Conservation (phyloP, 2,329 filamentous ascomycete genomes). For the Coleophoma cylindrospora region DNA sequence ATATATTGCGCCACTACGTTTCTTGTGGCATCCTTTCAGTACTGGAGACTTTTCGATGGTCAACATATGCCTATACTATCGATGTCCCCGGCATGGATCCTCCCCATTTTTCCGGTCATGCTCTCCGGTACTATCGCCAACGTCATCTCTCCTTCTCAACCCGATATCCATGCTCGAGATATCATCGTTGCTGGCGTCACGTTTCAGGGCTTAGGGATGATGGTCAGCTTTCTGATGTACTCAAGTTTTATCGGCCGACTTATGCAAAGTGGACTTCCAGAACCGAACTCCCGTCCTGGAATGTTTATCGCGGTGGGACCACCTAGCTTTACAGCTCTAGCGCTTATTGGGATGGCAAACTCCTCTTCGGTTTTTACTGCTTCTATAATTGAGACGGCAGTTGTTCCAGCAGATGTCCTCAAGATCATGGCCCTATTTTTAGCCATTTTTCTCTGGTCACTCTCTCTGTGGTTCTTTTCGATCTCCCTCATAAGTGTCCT, state of each 20-base stretch:
- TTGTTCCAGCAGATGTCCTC: conserved; percentile 29
- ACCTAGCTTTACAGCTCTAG: conserved; percentile 65
- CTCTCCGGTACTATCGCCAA: conserved; percentile 65
- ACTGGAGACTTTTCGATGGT: conserved; percentile 56
- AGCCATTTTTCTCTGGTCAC: conserved; percentile 59
- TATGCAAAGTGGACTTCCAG: conserved; percentile 53
- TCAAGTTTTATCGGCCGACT: conserved; percentile 66
- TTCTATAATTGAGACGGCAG: conserved; percentile 30
- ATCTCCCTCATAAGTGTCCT: conserved; percentile 32
- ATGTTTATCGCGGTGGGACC: conserved; percentile 76
- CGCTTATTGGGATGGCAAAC: conserved; percentile 62
- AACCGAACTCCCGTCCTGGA: conserved; percentile 59
- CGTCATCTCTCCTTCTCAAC: conserved; percentile 58
- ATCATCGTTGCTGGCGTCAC: conserved; percentile 63
- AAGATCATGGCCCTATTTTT: conserved; percentile 31
- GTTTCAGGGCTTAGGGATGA: conserved; percentile 66
- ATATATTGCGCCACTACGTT: conserved; percentile 58
- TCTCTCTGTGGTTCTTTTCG: conserved; percentile 52
- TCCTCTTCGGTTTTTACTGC: conserved; percentile 28
- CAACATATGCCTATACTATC: conserved; percentile 50
- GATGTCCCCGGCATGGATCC: conserved; percentile 71
- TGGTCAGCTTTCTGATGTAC: conserved; percentile 67
- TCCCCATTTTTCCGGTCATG: conserved; percentile 73
- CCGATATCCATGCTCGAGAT: conserved; percentile 47
- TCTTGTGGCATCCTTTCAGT: conserved; percentile 58